phyloP scores from a whole-genome alignment of 805 yeast species.

The Zygosaccharomyces lentus region DNA sequence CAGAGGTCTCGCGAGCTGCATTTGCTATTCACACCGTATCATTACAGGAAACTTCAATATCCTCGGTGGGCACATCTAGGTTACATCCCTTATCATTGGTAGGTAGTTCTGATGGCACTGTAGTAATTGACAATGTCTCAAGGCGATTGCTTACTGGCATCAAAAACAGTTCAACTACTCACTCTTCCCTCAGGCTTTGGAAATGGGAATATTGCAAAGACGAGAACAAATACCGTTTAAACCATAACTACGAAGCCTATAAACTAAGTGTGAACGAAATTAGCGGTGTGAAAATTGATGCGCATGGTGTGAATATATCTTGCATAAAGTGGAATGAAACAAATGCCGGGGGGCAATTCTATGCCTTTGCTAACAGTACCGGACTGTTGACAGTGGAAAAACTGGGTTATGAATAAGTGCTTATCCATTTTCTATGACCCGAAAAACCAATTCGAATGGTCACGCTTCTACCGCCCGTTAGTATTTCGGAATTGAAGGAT shows the following conservation, averaged over 20 bases:
- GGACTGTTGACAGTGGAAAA: constrained; percentile 32
- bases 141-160: constrained; percentile 37
- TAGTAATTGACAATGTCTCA: constrained; percentile 40
- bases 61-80: constrained; percentile 39
- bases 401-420: constrained; percentile 10
- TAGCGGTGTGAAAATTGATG: constrained; percentile 38
- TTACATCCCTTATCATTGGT: constrained; percentile 45
- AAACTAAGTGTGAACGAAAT: constrained; percentile 30
- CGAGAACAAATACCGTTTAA: constrained; percentile 40
- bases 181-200: constrained; percentile 35
- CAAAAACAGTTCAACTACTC: constrained; percentile 29
- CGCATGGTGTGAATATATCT: constrained; percentile 48
- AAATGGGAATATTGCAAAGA: constrained; percentile 40
- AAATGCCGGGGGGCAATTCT: constrained; percentile 42
- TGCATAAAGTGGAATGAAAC: constrained; percentile 57
- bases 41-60: constrained; percentile 40
- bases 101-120: constrained; percentile 49
- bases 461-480: constrained; percentile 26
- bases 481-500: constrained; percentile 59
- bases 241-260: constrained; percentile 37
- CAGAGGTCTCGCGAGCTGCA: constrained; percentile 37
- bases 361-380: constrained; percentile 34
- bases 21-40: constrained; percentile 36
- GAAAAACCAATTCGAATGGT: neutral
- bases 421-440: neutral